These are phyloP conservation scores for Pythium brassicae DNA, from an alignment of 352 stramenopile genomes.

Conservation along the genomic window DNA sequence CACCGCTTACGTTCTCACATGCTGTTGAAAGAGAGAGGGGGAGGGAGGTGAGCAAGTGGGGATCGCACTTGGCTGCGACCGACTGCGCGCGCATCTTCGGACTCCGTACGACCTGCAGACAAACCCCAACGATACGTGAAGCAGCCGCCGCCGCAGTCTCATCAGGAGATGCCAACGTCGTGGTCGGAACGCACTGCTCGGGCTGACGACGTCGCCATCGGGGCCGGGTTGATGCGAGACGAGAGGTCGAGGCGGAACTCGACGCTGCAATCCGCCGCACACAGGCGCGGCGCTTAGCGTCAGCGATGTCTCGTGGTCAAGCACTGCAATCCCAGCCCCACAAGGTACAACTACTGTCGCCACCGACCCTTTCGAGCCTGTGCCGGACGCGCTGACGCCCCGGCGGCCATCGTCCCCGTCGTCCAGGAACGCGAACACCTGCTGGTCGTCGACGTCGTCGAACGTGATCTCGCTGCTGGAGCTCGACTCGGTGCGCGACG, in stretches of 20 bases:
- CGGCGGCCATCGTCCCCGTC: constrained; percentile 31
- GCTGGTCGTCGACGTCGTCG: constrained; percentile 52
- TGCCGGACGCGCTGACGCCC: not conserved
- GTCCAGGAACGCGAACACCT: constrained; percentile 52
- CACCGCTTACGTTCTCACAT: not conserved
- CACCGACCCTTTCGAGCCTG: constrained; percentile 20
- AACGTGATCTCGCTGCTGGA: constrained; percentile 63
- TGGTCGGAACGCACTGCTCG: constrained; percentile 2
- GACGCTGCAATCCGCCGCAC: no score
- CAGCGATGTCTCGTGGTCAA: no score
- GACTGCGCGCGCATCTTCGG: constrained; percentile 23
- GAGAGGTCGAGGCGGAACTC: constrained; percentile 58
- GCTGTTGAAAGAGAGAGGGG: no score
- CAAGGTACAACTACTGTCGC: not conserved
- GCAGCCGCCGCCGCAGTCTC: not conserved
- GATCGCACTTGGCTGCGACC: constrained; percentile 8
- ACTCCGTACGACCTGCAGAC: not conserved
- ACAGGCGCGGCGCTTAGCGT: no score
- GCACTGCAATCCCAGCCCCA: no score
- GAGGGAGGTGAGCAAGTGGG: no score
- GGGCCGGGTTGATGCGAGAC: constrained; percentile 26
- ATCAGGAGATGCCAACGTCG: no score
- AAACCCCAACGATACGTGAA: not conserved
- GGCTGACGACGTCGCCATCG: constrained; percentile 6
- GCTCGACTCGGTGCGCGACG: constrained; percentile 35